phyloP scores from a whole-genome alignment of 768 basidiomycete species.

The Artomyces pyxidatus region DNA sequence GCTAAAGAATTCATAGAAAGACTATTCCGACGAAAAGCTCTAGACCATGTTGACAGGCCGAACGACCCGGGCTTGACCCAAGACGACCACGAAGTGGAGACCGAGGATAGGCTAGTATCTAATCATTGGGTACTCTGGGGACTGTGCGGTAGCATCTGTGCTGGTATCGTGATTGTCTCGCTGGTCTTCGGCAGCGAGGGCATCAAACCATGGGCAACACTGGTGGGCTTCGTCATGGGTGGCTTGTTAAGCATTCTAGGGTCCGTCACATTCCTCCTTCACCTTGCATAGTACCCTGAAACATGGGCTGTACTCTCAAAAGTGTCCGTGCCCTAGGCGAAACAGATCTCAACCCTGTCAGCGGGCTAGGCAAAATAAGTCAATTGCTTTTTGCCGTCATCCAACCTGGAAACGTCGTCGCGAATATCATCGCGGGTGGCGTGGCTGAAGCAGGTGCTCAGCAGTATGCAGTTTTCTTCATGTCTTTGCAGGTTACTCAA shows the following conservation, averaged over 20 bases:
- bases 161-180: slow-evolving; percentile 81
- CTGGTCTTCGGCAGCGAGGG: slow-evolving; percentile 83
- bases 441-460: slow-evolving; percentile 95
- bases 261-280: slow-evolving; percentile 31
- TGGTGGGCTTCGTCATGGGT: slow-evolving; percentile 77
- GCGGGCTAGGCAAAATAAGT: slow-evolving; percentile 90
- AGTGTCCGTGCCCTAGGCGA: slow-evolving; percentile 93
- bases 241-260: slow-evolving; percentile 83
- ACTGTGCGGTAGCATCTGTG: slow-evolving; percentile 45
- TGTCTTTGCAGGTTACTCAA: not conserved
- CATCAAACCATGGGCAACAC: slow-evolving; percentile 92
- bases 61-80: slow-evolving; percentile 21
- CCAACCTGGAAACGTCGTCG: slow-evolving; percentile 93
- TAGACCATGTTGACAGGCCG: not conserved
- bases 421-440: slow-evolving; percentile 94
- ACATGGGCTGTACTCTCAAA: slow-evolving; percentile 6
- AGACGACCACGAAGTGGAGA: slow-evolving; percentile 63
- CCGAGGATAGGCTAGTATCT: slow-evolving; percentile 75
- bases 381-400: slow-evolving; percentile 93
- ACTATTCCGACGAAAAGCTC: slow-evolving; percentile 17
- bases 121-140: slow-evolving; percentile 70
- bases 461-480: slow-evolving; percentile 47
- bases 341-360: slow-evolving; percentile 90
- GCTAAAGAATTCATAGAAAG: slow-evolving; percentile 40
- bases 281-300: not conserved